A percentile compares a stretch with the other conserved stretches of the same genome.
These are phyloP conservation scores for Sindora glabra DNA, from an alignment of 306 rosid genomes.

Conservation along the genomic window DNA sequence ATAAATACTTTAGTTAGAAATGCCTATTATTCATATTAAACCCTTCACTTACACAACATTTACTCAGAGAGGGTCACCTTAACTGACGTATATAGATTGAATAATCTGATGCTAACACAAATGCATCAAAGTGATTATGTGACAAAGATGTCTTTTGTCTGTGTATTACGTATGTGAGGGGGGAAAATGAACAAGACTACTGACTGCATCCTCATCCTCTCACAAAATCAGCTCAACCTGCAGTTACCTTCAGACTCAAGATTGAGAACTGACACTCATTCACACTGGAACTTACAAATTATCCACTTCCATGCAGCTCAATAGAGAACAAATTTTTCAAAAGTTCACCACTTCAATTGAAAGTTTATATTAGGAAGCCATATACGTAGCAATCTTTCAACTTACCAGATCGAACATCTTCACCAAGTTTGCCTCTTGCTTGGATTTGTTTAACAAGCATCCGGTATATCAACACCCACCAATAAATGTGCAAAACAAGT, in stretches of 20 bases:
- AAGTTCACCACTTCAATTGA: neutral
- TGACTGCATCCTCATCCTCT: no score
- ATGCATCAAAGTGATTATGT: neutral
- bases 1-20: no score
- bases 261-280: constrained; percentile 3
- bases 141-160: constrained; percentile 4
- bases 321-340: neutral
- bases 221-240: neutral
- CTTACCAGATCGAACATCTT: constrained; percentile 97
- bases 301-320: neutral
- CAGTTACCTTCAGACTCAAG: constrained; percentile 1
- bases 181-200: neutral
- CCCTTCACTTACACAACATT: no score
- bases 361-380: neutral
- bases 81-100: no score
- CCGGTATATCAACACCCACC: constrained; percentile 92
- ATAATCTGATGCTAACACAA: neutral
- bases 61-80: no score
- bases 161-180: neutral
- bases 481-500: constrained; percentile 71
- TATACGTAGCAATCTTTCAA: constrained; percentile 5
- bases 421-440: constrained; percentile 73
- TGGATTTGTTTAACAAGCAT: constrained; percentile 90
- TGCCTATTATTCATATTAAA: no score
- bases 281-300: neutral